Conservation (phyloP, 108 stramenopile genomes). For the Pseudonitzschia multiseries region DNA sequence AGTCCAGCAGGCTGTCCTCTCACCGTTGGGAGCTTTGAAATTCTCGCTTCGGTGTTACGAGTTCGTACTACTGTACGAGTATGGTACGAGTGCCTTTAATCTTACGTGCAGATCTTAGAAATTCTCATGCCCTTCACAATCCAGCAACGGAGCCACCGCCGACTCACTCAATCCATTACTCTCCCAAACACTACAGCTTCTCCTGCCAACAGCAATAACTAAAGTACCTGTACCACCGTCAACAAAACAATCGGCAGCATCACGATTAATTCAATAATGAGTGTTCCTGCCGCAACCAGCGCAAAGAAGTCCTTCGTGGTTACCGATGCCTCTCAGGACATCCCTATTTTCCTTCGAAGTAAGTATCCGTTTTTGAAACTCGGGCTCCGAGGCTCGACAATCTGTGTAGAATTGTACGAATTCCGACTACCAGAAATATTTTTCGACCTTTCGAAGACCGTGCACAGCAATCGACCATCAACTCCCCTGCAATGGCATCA, state of each 20-base stretch:
- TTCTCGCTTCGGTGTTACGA: too few relatives aligned
- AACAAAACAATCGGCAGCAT: not conserved
- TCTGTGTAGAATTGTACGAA: conserved; percentile 32
- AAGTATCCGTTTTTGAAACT: conserved; percentile 23
- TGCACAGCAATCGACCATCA: not conserved
- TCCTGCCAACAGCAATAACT: not conserved
- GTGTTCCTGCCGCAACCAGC: not conserved
- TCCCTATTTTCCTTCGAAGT: conserved; percentile 61
- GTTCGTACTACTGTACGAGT: too few relatives aligned
- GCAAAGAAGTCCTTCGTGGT: conserved; percentile 11
- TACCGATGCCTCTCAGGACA: conserved; percentile 37
- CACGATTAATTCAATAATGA: not conserved
- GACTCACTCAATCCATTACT: not conserved
- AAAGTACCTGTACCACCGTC: not conserved
- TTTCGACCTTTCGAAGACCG: not conserved
- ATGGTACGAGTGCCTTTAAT: too few relatives aligned
- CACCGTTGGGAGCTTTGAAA: not conserved
- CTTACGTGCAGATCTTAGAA: not conserved
- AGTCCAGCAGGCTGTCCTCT: not conserved
- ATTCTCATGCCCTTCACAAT: not conserved
- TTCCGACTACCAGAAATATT: conserved; percentile 15
- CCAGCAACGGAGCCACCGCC: not conserved
- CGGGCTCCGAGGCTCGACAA: not conserved
- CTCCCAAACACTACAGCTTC: not conserved
- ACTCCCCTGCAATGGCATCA: not conserved